phyloP scores from a whole-genome alignment of 345 rosid species.

The Angophora floribunda region DNA sequence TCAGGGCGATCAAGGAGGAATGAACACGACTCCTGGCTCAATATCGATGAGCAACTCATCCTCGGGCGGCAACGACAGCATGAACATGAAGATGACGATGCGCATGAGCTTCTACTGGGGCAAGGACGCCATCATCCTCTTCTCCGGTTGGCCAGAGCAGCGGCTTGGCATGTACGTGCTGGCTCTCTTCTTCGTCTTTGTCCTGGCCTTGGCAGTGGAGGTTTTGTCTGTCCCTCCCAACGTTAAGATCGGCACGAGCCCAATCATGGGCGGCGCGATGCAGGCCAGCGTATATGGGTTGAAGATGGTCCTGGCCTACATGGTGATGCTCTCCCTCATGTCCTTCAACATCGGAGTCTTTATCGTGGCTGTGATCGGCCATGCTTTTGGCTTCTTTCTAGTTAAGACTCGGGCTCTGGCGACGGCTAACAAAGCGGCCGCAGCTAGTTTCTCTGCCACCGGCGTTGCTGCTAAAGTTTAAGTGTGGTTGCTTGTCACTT shows the following conservation, averaged over 20 bases:
- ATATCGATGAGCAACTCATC: background rate
- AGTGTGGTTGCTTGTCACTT: background rate
- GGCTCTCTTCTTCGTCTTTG: conserved; percentile 17
- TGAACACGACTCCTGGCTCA: background rate
- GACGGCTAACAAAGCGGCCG: background rate
- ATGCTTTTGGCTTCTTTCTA: background rate
- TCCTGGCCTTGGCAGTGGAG: conserved; percentile 12
- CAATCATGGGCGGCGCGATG: background rate
- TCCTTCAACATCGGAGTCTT: conserved; percentile 14
- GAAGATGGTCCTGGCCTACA: conserved; percentile 1
- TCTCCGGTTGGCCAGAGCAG: conserved; percentile 28
- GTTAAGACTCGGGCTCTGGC: background rate
- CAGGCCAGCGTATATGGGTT: conserved; percentile 1
- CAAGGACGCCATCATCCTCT: conserved; percentile 19
- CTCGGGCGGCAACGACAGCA: background rate
- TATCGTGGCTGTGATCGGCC: conserved; percentile 4
- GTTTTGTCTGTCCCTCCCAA: conserved; percentile 2
- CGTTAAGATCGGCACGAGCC: background rate
- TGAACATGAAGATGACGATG: conserved; percentile 13
- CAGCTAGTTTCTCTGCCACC: background rate
- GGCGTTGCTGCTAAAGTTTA: background rate
- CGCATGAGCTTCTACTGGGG: conserved; percentile 36
- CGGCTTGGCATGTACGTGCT: conserved; percentile 21
- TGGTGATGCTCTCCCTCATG: conserved; percentile 15
- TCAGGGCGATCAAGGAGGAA: background rate